Base-by-base conservation (phyloP, 306 rosid species). In the Erythrophleum fordii region DNA sequence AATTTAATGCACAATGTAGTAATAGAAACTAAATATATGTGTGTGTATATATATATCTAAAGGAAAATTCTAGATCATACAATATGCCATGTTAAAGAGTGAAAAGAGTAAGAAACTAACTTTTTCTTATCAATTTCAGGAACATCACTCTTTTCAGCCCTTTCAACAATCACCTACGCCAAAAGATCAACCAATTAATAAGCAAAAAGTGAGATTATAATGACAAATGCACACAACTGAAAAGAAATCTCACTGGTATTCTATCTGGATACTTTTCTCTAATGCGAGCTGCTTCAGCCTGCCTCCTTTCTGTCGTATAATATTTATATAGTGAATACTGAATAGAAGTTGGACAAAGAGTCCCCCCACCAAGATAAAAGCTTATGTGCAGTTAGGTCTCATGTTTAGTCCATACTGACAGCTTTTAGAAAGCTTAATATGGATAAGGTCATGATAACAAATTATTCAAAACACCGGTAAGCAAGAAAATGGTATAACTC, bases 261-360 rank as follows among this genome's bases (percentile, higher is more conserved):
- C 96, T 88, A 59, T 91, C 93, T 2, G 93, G 93, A 82, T 88
- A 89, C 55, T 89, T 83, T 76, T 86, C 93, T 59, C 96, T 85
- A 64, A 91, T 88, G 77, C 92, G 87, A 26, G 84, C 75, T 79
- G 96, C 87, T 82, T 89, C 96, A 14, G 89, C 92, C 80, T 83
- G 85, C 78, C 96, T 91, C 82, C 86, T 81, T 60, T 89, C 93
- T 91, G 87, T 42, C 76, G 79, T n/a, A 11, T 52, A 69, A 65
- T 10, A 29, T 52, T 25, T 20, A 48, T 6, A 53, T 9, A 28
- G 12, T 66, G 42, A 73, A 39, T 65, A 49, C 48, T 25, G 39
- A 62, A 34, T 44, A 73, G 11, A 49, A 72, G 68, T 37, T 10
- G 31, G 25, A 5, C 13, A 17, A 11, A 18, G 11, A n/a, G 8